A percentile compares a stretch with the other conserved stretches of the same genome.
phyloP scores from a whole-genome alignment of 192 early-diverging fungal species.

The Funneliformis mosseae region DNA sequence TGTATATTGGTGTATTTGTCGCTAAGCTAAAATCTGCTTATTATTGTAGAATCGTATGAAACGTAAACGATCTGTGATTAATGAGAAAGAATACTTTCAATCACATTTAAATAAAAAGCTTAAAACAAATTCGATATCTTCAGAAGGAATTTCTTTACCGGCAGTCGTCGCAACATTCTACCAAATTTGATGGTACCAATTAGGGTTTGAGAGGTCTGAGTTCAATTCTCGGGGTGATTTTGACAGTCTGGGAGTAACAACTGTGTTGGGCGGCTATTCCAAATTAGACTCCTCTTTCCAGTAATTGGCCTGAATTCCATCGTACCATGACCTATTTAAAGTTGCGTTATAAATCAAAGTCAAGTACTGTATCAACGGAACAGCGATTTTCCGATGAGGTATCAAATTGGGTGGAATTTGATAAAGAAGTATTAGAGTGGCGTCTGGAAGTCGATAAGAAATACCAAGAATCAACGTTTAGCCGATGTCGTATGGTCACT shows the following conservation, averaged over 20 bases:
- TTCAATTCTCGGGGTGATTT: too few species aligned
- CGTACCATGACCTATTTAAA: too few species aligned
- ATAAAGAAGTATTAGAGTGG: background rate
- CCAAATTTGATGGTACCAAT: too few species aligned
- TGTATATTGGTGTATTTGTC: background rate
- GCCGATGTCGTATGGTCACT: background rate
- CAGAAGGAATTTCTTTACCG: background rate
- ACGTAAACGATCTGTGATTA: background rate
- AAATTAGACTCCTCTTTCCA: too few species aligned
- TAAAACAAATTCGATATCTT: background rate
- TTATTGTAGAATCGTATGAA: background rate
- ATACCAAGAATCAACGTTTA: background rate
- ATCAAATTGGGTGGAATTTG: background rate
- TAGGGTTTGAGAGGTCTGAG: too few species aligned
- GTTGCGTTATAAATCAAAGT: background rate
- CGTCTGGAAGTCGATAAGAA: background rate
- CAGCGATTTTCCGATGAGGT: slow-evolving; percentile 7
- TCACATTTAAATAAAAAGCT: background rate
- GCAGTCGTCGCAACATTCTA: background rate
- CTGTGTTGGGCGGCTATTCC: too few species aligned
- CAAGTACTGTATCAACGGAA: background rate
- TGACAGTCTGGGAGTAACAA: too few species aligned
- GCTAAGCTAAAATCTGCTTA: background rate
- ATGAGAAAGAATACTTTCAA: background rate
- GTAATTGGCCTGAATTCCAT: too few species aligned